Percentiles rank a stretch among this genome's conserved stretches.
Conservation (phyloP, 257 asterid genomes). For the Solanum verrucosum region DNA sequence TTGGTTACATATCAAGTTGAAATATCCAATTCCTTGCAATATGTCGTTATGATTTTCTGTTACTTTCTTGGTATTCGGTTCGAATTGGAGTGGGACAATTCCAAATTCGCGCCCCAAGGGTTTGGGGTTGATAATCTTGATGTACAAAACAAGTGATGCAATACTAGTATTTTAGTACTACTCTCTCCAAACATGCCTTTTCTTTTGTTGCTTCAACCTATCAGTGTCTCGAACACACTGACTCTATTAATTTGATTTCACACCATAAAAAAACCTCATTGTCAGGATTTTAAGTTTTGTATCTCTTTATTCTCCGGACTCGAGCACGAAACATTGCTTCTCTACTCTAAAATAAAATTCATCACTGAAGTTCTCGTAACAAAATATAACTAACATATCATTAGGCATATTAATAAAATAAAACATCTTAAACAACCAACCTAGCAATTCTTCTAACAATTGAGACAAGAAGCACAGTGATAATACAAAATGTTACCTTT, state of each 20-base stretch:
- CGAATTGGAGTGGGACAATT: neutral
- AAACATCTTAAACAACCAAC: neutral
- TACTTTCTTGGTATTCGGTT: neutral
- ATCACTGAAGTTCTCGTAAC: neutral
- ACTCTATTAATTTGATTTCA: neutral
- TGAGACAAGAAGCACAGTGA: neutral
- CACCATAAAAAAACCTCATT: neutral
- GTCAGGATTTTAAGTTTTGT: neutral
- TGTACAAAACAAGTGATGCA: neutral
- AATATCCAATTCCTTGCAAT: neutral
- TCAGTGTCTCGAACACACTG: neutral
- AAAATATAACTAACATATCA: neutral
- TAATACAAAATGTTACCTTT: neutral
- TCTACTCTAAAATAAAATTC: neutral
- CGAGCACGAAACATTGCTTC: neutral
- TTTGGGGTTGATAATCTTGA: neutral
- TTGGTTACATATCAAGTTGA: neutral
- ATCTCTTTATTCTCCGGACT: neutral
- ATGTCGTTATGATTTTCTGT: neutral
- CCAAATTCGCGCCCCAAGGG: neutral
- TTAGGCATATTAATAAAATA: neutral
- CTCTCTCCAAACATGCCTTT: neutral
- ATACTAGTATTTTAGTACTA: neutral
- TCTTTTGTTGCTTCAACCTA: neutral
- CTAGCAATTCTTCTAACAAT: neutral